A percentile compares a stretch with the other conserved stretches of the same genome.
Evolutionary conservation across 2,329 filamentous ascomycete species (phyloP).

Genomic region (Metarhizium robertsii): DNA sequence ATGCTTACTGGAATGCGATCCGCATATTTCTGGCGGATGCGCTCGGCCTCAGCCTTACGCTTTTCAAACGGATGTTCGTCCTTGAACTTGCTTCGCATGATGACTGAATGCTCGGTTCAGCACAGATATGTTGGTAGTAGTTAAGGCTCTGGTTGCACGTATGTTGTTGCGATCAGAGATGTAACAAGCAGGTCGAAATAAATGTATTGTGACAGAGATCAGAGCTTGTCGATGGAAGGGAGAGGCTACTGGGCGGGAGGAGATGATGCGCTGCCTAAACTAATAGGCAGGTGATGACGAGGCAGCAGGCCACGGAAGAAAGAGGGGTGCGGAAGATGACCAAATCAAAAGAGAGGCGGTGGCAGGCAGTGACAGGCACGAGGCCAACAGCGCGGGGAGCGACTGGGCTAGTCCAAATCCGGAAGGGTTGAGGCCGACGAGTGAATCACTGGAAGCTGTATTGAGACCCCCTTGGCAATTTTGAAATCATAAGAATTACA

Average conservation of each 20-base stretch:
- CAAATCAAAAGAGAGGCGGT: constrained; percentile 7
- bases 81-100: constrained; percentile 99
- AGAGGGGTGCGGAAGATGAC: constrained; percentile 8
- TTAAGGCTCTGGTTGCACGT: background rate
- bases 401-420: background rate
- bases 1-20: constrained; percentile 91
- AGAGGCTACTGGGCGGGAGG: constrained; percentile 6
- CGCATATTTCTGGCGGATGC: constrained; percentile 97
- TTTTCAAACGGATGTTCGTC: constrained; percentile 99
- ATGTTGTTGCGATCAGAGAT: background rate
- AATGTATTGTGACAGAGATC: background rate
- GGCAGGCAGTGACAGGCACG: constrained; percentile 11
- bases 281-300: constrained; percentile 16
- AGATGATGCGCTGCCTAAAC: constrained; percentile 4
- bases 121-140: constrained; percentile 8
- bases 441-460: no score
- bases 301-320: constrained; percentile 9
- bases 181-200: background rate
- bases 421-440: background rate
- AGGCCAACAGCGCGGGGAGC: constrained; percentile 3
- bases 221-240: background rate
- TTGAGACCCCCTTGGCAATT: no score
- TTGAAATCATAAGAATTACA: no score
- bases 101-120: constrained; percentile 31
- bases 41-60: constrained; percentile 99